Conservation (phyloP, 2,329 filamentous ascomycete species). For the Chalara sp. region DNA sequence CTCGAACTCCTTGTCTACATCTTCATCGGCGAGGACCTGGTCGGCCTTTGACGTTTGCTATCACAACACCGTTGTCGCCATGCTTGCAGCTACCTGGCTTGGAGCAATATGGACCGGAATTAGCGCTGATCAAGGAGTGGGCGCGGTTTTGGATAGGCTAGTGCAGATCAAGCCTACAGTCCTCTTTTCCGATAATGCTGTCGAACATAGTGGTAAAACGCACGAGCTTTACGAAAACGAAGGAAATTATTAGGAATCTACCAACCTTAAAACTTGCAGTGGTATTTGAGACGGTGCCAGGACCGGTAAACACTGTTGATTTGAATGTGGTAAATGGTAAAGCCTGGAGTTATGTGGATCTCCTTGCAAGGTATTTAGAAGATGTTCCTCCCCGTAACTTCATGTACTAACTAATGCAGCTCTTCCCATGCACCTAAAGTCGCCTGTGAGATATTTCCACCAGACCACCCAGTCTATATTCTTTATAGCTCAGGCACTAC, state of each 20-base stretch:
- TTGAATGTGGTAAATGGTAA: constrained; percentile 27
- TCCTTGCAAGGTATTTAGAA: constrained; percentile 29
- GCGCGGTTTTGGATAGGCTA: constrained; percentile 81
- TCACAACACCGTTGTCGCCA: constrained; percentile 76
- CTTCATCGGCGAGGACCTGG: constrained; percentile 29
- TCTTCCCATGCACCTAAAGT: neutral
- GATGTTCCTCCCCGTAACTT: too few relatives aligned
- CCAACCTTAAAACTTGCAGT: constrained; percentile 59
- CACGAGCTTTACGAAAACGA: constrained; percentile 75
- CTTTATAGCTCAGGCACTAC: constrained; percentile 93
- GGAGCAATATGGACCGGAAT: constrained; percentile 92
- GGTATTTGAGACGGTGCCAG: constrained; percentile 61
- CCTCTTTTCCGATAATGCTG: constrained; percentile 81
- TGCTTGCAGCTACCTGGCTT: constrained; percentile 74
- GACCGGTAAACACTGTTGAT: constrained; percentile 15
- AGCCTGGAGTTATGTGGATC: constrained; percentile 33
- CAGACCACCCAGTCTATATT: constrained; percentile 88
- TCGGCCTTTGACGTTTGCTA: constrained; percentile 29
- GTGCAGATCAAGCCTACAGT: constrained; percentile 71
- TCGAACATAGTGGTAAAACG: constrained; percentile 83
- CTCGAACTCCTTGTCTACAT: constrained; percentile 52
- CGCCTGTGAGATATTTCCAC: constrained; percentile 44
- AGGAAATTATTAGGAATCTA: constrained; percentile 65
- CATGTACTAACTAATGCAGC: too few relatives aligned
- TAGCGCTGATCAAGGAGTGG: constrained; percentile 86